Evolutionary conservation across 805 yeast species (phyloP).

Genomic region (Candida argentea): DNA sequence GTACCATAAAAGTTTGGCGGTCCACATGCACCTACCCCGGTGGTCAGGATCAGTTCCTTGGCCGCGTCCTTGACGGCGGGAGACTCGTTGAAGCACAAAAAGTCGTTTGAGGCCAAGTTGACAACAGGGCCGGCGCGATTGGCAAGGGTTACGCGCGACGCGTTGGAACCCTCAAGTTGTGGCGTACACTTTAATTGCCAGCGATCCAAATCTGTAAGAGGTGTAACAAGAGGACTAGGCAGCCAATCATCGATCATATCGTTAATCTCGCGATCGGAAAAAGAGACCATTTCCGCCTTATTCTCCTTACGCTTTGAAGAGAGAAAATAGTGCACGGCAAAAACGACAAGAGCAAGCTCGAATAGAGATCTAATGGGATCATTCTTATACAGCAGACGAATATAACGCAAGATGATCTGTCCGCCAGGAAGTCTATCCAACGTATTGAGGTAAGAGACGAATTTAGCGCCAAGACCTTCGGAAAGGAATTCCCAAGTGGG

Average conservation of each 20-base stretch:
- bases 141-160: constrained; percentile 23
- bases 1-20: constrained; percentile 97
- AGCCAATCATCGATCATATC: constrained; percentile 85
- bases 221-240: constrained; percentile 72
- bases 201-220: constrained; percentile 37
- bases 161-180: constrained; percentile 45
- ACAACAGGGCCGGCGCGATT: constrained; percentile 27
- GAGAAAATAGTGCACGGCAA: constrained; percentile 76
- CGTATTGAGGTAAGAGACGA: constrained; percentile 24
- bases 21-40: constrained; percentile 98
- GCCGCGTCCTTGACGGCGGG: constrained; percentile 42
- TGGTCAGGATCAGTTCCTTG: constrained; percentile 44
- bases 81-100: constrained; percentile 49
- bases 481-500: constrained; percentile 29
- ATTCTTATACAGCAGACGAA: constrained; percentile 78
- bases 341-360: constrained; percentile 64
- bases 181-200: constrained; percentile 65
- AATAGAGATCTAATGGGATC: constrained; percentile 87
- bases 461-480: constrained; percentile 21
- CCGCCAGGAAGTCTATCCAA: constrained; percentile 47
- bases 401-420: constrained; percentile 52
- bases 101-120: constrained; percentile 67
- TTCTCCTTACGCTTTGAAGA: constrained; percentile 69
- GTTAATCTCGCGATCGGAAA: constrained; percentile 58
- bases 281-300: constrained; percentile 57